A percentile compares a stretch with the other conserved stretches of the same genome.
phyloP scores from a whole-genome alignment of 1,139 yeast genomes.

The Nakaseomyces nivariensis region DNA sequence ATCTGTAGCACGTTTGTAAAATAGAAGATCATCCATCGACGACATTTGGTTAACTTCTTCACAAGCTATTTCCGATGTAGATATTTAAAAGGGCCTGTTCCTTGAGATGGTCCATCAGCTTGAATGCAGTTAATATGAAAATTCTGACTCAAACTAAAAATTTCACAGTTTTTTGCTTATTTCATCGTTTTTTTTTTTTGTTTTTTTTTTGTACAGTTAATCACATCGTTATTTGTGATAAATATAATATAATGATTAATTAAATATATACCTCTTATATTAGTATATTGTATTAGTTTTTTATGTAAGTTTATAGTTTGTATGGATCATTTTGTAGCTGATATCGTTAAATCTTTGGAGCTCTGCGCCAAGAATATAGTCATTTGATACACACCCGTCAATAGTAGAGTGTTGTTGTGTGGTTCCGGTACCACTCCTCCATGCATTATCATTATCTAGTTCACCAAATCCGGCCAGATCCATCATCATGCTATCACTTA shows the following conservation, averaged over 20 bases:
- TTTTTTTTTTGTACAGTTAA: no score
- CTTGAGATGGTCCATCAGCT: no score
- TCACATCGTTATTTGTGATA: not conserved
- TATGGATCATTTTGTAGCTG: conserved; percentile 13
- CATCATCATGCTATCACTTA: not conserved
- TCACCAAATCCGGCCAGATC: not conserved
- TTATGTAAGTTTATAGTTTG: not conserved
- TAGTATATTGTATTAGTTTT: not conserved
- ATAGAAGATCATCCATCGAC: conserved; percentile 17
- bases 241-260: no score
- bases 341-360: conserved; percentile 18
- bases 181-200: no score
- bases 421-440: not conserved
- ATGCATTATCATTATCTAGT: not conserved
- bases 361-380: conserved; percentile 14
- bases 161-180: not conserved
- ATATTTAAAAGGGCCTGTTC: no score
- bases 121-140: no score
- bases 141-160: not conserved
- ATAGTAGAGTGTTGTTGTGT: not conserved
- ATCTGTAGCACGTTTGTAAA: conserved; percentile 27
- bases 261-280: not conserved
- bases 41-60: conserved; percentile 10
- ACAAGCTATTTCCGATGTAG: no score
- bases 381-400: conserved; percentile 6